Conservation (phyloP, 495 filamentous ascomycete genomes). For the Xylaria venustula region DNA sequence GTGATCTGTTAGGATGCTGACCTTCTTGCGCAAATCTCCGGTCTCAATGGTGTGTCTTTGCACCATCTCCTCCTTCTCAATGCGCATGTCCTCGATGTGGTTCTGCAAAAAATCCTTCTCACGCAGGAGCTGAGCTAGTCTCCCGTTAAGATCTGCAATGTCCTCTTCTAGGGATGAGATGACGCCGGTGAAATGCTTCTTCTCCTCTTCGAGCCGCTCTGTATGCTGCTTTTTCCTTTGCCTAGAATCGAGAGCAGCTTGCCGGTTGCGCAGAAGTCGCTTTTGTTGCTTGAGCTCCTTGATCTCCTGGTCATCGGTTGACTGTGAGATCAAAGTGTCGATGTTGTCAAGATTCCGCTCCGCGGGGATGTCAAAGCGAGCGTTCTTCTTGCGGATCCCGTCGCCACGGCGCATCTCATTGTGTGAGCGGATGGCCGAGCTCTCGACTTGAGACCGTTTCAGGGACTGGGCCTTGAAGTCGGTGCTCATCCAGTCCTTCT, state of each 20-base stretch:
- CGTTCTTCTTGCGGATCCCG: slow-evolving; percentile 99
- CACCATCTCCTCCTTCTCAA: slow-evolving; percentile 91
- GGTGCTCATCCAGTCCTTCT: slow-evolving; percentile 53
- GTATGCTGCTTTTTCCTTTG: slow-evolving; percentile 99
- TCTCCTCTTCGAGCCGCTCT: slow-evolving; percentile 93
- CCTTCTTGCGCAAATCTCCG: slow-evolving; percentile 92
- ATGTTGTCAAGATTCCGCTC: slow-evolving; percentile 94
- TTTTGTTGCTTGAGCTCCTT: slow-evolving; percentile 99
- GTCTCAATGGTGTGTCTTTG: slow-evolving; percentile 88
- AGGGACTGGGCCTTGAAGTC: slow-evolving; percentile 61
- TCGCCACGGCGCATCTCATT: slow-evolving; percentile 80
- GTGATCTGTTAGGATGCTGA: slow-evolving; percentile 82
- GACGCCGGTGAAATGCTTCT: slow-evolving; percentile 78
- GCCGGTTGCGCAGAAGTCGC: slow-evolving; percentile 87
- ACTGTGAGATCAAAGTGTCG: slow-evolving; percentile 85
- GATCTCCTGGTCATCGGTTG: slow-evolving; percentile 87
- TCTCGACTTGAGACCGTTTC: slow-evolving; percentile 69
- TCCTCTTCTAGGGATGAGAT: slow-evolving; percentile 81
- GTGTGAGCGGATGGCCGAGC: slow-evolving; percentile 73
- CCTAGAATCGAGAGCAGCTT: slow-evolving; percentile 96
- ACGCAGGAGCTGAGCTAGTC: slow-evolving; percentile 63
- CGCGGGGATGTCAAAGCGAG: slow-evolving; percentile 93
- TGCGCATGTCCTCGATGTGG: slow-evolving; percentile 71
- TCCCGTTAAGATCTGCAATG: slow-evolving; percentile 62
- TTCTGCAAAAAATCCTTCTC: slow-evolving; percentile 71